Percentiles rank a stretch among this genome's conserved stretches.
Evolutionary conservation across 805 yeast genomes (phyloP).

Genomic region (Saccharomycopsis sp.): DNA sequence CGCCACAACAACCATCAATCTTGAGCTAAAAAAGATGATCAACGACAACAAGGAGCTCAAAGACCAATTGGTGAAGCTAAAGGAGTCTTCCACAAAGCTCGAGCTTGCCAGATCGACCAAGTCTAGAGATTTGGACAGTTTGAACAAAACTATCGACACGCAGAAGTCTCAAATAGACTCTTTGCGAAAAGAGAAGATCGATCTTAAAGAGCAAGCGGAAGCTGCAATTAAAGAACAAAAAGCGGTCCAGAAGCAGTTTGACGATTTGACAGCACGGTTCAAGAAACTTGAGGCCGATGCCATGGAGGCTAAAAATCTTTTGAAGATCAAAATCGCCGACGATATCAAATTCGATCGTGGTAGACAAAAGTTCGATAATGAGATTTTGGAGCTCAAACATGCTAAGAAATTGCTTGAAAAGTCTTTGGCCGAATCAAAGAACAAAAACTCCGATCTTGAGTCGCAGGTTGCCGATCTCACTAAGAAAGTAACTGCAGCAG

Average conservation of each 20-base stretch:
- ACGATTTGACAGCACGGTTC: slow-evolving; percentile 22
- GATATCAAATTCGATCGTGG: slow-evolving; percentile 40
- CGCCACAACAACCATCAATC: slow-evolving; percentile 16
- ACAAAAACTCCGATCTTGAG: slow-evolving; percentile 29
- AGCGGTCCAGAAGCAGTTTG: slow-evolving; percentile 27
- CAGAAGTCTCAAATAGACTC: slow-evolving; percentile 22
- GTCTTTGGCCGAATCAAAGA: slow-evolving; percentile 28
- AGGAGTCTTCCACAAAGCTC: slow-evolving; percentile 17
- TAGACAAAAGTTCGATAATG: slow-evolving; percentile 37
- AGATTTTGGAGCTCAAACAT: slow-evolving; percentile 33
- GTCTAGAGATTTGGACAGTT: slow-evolving; percentile 16
- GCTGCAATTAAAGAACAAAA: slow-evolving; percentile 24
- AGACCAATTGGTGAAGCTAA: slow-evolving; percentile 26
- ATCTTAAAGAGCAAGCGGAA: slow-evolving; percentile 25
- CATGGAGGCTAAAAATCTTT: slow-evolving; percentile 34
- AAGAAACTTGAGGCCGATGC: slow-evolving; percentile 40
- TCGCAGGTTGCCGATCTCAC: slow-evolving; percentile 27
- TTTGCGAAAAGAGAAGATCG: slow-evolving; percentile 18
- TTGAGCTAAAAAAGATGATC: slow-evolving; percentile 18
- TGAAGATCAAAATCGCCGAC: slow-evolving; percentile 37
- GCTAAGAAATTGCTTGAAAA: slow-evolving; percentile 21
- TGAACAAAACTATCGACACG: slow-evolving; percentile 18
- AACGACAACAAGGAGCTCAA: slow-evolving; percentile 23
- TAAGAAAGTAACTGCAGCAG: slow-evolving; percentile 19
- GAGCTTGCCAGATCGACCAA: slow-evolving; percentile 17